Base-by-base conservation (phyloP, 2,329 filamentous ascomycete species). In the Exophiala dermatitidis region DNA sequence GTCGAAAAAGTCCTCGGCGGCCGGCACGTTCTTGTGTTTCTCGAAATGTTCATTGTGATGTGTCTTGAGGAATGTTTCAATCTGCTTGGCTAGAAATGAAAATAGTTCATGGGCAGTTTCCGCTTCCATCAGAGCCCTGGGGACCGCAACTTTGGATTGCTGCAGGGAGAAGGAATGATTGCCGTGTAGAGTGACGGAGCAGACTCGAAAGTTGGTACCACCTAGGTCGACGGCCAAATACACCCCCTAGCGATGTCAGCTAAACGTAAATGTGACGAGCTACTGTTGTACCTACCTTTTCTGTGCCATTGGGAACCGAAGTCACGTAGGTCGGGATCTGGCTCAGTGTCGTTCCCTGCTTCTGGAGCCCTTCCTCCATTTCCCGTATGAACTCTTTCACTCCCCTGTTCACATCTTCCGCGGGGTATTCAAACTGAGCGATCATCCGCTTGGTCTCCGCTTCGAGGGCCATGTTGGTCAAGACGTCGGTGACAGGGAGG, bases 291-390 rank as follows among this genome's bases (percentile, higher is more conserved):
- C 64, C 64, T 74, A 91, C 90, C 84, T 96, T 95, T 74, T 98
- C 93, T 2, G 90, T 96, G 64, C 93, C 93, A 79, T 97, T 93
- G 67, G 93, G 93, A 30, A 97, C 90, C 34, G 83, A 85, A 1
- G 93, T 97, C 62, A 98, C 91, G 71, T 95, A 98, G 40, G 90
- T 95, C 5, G 93, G 93, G 66, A 98, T 97, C 74, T 97, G 93
- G 73, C 87, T 91, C 75, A 98, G 73, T 63, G 85, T 90, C 32
- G 88, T 85, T 58, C 84, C 85, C 63, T 90, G 83, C 65, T 84
- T 83, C 56, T 81, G 74, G 61, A 97, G 74, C 30, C 93, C 93
- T 75, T 95, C 87, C 60, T 86, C 77, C 84, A 96, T 90, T 74
- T 97, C 84, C 57, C 77, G 76, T 61, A 96, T 80, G 67, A 95